Evolutionary conservation across 2,329 filamentous ascomycete genomes (phyloP), one percentile per base, ranked within the genome.

Genomic region (Penicillium expansum): DNA sequence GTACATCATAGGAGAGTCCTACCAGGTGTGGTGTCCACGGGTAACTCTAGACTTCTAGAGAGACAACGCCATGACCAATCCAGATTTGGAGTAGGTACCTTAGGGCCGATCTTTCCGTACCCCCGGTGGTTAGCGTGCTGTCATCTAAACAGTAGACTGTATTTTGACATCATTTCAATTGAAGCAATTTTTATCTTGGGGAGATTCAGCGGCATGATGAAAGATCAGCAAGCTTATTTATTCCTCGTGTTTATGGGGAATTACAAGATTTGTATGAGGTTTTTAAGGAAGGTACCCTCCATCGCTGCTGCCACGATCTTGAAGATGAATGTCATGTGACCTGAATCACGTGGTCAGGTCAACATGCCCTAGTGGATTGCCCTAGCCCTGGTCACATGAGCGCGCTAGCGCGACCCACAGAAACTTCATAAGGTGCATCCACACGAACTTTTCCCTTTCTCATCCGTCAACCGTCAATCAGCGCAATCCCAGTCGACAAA

Each of bases 401-500:
- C 56, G 55, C 56, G 59, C 64, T 73, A 72, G 68, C 64, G 71
- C 61, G 68, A 65, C 66, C 71, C 71, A 74, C 71, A 60, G 63
- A 66, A 65, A 68, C 56, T 63, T 61, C 62, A 62, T 63, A 64
- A 64, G 62, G 41, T 41, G 42, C 54, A 58, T 61, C 62, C 53
- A 61, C 66, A 50, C 60, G 56, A 50, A 39, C 61, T 56, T 60
- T 66, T 69, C 60, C 62, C 62, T 52, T 69, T 67, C 61, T 67
- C 64, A 65, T 66, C 60, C 70, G 74, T 73, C 74, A 76, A 73
- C 75, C 75, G 76, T 74, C 74, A 73, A 73, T 70, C 76, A 78
- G 73, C 77, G 72, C 74, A 75, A 79, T 77, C 76, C 74, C 77
- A 76, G 75, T 78, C 76, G 79, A 79, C 78, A 76, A 79, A 74